These are phyloP conservation scores for Delphinella strobiligena DNA, from an alignment of 2,329 filamentous ascomycete genomes.

Conservation along the genomic window DNA sequence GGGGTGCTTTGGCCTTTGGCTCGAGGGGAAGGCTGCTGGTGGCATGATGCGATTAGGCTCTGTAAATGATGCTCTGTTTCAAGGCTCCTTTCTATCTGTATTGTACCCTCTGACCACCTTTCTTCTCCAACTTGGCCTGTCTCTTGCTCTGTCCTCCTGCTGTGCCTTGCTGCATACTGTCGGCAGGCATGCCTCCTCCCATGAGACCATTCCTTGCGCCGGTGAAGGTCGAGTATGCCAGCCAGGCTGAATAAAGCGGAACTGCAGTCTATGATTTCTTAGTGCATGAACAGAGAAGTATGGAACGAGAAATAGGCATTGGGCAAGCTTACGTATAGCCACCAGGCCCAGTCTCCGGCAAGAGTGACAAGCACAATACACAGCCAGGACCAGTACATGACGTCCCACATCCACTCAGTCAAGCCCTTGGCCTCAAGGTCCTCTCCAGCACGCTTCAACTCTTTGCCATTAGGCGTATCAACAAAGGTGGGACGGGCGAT, in stretches of 20 bases:
- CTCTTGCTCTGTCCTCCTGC: conserved; percentile 31
- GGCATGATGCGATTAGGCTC: background rate
- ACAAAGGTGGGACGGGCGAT: conserved; percentile 69
- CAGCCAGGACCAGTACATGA: conserved; percentile 87
- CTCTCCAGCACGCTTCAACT: conserved; percentile 69
- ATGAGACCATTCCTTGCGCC: conserved; percentile 32
- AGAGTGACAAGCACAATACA: conserved; percentile 60
- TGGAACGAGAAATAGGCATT: background rate
- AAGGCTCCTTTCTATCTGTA: conserved; percentile 33
- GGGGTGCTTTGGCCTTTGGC: conserved; percentile 38
- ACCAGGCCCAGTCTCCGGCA: conserved; percentile 71
- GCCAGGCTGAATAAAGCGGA: conserved; percentile 33
- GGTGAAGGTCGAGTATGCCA: conserved; percentile 34
- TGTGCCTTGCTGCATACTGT: conserved; percentile 11
- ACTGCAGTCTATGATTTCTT: conserved; percentile 20
- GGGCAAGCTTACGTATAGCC: conserved; percentile 37
- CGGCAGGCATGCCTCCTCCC: conserved; percentile 22
- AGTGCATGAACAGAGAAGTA: background rate
- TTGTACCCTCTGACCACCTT: conserved; percentile 35
- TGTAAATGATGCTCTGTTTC: background rate
- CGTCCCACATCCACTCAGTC: conserved; percentile 97
- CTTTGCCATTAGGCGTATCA: conserved; percentile 39
- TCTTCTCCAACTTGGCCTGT: conserved; percentile 40
- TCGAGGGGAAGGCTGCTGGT: conserved; percentile 15
- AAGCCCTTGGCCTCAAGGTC: conserved; percentile 78